Evolutionary conservation across 805 yeast genomes (phyloP).

Genomic region (Monosporozyma unispora): DNA sequence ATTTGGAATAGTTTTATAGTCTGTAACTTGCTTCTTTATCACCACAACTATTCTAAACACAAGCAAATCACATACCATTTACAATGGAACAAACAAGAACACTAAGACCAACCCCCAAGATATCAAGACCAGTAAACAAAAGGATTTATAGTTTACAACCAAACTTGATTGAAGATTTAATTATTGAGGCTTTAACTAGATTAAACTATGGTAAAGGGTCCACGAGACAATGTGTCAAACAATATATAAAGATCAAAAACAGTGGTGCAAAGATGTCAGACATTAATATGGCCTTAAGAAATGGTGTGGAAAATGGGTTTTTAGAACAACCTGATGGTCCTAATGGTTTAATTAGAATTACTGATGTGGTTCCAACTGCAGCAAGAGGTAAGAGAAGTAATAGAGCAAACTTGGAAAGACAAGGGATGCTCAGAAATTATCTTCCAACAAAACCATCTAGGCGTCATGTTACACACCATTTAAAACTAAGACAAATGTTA

Average conservation of each 20-base stretch:
- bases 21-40: too few species aligned
- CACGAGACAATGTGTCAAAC: conserved; percentile 77
- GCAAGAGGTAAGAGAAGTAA: background rate
- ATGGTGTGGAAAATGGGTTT: conserved; percentile 70
- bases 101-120: background rate
- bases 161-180: background rate
- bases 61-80: background rate
- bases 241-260: conserved; percentile 45
- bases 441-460: conserved; percentile 1
- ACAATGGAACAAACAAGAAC: background rate
- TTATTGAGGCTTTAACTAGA: conserved; percentile 1
- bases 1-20: too few species aligned
- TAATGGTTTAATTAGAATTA: conserved; percentile 67
- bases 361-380: conserved; percentile 23
- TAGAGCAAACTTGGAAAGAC: conserved; percentile 3
- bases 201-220: conserved; percentile 78
- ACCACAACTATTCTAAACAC: too few species aligned
- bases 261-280: conserved; percentile 19
- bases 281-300: conserved; percentile 51
- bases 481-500: conserved; percentile 11
- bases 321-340: conserved; percentile 85
- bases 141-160: background rate
- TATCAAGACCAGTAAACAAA: background rate
- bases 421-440: conserved; percentile 3
- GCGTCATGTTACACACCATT: background rate